Evolutionary conservation across 140 eudicot species (phyloP), one percentile per base, ranked within the genome.

Genomic region (Senecio squalidus): DNA sequence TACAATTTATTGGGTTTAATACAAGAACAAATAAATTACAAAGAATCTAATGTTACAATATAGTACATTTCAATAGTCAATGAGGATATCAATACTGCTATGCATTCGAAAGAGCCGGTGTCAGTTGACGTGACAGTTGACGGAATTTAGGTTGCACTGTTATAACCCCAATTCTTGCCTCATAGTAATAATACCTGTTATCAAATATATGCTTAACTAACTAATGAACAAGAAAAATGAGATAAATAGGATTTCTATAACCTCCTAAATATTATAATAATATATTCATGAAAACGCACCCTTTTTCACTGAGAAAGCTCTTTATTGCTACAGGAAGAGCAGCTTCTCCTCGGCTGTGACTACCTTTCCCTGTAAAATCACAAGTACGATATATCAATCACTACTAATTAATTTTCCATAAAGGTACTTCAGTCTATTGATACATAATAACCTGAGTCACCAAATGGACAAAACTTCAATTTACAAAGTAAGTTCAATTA

Each of bases 301-400:
- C 73, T 33, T 87, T 87, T 34, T 52, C 58, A 52, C 23, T 78
- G 17, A 91, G 94, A 67, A 80, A 83, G 64, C 62, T 81, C 72
- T 76, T 78, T 26, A 91, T 61, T 55, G 96, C 92, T 44, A 74
- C 26, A 1, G 98, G 98, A 58, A 91, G 88, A 40, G 96, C 71
- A 47, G 96, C 92, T 68, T 66, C 77, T 29, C 94, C 98, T 34
- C 74, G 75, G 67, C 98, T 91, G 57, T 91, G 96, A 74, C 60
- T 84, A 21, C 96, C 98, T 71, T 57, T 86, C 58, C 98, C 95
- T 90, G 78, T 45, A 28, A n/a, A 27, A 38, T 48, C 52, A 58
- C 46, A 30, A 18, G 4, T 43, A 11, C 8, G 15, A 40, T n/a
- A 5, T 7, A 54, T n/a, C n/a, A n/a, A n/a, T n/a, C n/a, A n/a